A percentile compares a stretch with the other conserved stretches of the same genome.
These are phyloP conservation scores for Arabis hirsuta DNA, from an alignment of 345 rosid species.

Conservation along the genomic window DNA sequence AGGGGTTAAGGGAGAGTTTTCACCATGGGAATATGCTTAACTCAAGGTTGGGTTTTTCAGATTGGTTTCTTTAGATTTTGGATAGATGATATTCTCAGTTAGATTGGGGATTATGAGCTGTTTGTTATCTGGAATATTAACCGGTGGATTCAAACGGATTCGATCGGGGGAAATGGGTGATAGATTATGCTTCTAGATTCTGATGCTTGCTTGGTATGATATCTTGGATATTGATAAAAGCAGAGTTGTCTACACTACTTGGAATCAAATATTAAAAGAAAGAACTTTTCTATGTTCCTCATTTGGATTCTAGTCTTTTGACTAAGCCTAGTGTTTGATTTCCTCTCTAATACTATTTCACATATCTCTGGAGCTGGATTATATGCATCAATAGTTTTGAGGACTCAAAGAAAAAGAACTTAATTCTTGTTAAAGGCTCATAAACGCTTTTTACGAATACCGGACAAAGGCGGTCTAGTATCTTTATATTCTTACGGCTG, in stretches of 20 bases:
- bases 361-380: not conserved
- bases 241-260: not conserved
- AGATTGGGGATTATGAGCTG: not conserved
- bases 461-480: too few relatives aligned
- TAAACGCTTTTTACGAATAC: too few relatives aligned
- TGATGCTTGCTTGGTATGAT: constrained; percentile 37
- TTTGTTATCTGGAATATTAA: constrained; percentile 27
- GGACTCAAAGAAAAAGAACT: not conserved
- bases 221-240: too few relatives aligned
- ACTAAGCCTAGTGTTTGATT: not conserved
- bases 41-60: too few relatives aligned
- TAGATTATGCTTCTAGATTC: constrained; percentile 27
- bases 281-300: constrained; percentile 16
- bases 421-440: constrained; percentile 21
- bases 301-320: constrained; percentile 11
- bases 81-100: constrained; percentile 9
- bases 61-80: not conserved
- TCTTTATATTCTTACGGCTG: too few relatives aligned
- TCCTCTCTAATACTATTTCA: not conserved
- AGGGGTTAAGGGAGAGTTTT: too few relatives aligned
- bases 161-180: constrained; percentile 34
- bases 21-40: too few relatives aligned
- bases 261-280: constrained; percentile 23
- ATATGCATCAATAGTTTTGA: not conserved
- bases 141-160: constrained; percentile 32